These are phyloP conservation scores for Fusarium neocosmosporiellum DNA, from an alignment of 2,329 filamentous ascomycete species.

Conservation along the genomic window DNA sequence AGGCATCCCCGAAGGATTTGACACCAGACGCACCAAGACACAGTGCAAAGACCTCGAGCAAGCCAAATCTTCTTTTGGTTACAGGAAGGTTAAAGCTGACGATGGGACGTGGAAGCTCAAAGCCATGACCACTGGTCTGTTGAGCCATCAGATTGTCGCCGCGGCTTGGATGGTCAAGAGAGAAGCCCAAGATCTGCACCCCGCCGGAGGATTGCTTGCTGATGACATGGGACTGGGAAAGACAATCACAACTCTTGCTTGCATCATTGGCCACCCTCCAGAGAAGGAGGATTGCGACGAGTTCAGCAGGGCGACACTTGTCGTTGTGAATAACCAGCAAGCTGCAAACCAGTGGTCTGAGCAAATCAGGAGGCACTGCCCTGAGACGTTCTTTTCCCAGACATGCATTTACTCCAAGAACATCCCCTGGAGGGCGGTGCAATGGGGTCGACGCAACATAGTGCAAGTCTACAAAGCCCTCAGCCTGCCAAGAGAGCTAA, in stretches of 20 bases:
- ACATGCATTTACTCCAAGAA: conserved; percentile 20
- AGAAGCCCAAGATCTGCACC: conserved; percentile 53
- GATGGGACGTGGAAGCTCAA: conserved; percentile 24
- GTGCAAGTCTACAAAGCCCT: conserved; percentile 8
- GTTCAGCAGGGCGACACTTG: conserved; percentile 51
- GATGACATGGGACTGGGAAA: conserved; percentile 76
- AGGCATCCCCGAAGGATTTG: conserved; percentile 15
- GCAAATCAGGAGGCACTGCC: conserved; percentile 43
- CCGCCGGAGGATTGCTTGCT: conserved; percentile 69
- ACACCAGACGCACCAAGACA: conserved; percentile 15
- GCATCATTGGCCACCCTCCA: conserved; percentile 71
- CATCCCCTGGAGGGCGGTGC: neutral
- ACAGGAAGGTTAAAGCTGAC: conserved; percentile 5
- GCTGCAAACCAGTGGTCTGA: conserved; percentile 44
- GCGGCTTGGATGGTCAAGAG: conserved; percentile 65
- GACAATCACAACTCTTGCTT: conserved; percentile 79
- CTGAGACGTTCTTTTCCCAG: neutral
- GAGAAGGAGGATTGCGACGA: conserved; percentile 48
- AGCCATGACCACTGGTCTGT: conserved; percentile 47
- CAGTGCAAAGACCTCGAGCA: conserved; percentile 31
- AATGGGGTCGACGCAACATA: neutral
- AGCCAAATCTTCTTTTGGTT: conserved; percentile 33
- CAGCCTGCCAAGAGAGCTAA: neutral
- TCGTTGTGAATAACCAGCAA: conserved; percentile 45
- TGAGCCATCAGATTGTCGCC: conserved; percentile 62